Evolutionary conservation across 805 yeast species (phyloP).

Genomic region (Cyberlindnera sargentensis): DNA sequence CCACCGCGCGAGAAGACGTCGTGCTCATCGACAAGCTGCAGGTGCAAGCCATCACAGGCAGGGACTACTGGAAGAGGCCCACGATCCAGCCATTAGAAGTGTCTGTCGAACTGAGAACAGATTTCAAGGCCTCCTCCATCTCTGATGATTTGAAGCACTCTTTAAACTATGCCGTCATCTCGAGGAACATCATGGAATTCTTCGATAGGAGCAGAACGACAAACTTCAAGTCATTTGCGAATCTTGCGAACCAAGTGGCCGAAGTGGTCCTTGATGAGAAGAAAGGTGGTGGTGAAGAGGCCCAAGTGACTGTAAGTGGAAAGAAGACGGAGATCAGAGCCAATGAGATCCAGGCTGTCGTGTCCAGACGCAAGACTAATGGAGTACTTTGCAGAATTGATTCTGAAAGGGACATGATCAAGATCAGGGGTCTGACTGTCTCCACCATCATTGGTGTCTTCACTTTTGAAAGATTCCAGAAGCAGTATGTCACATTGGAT

Average conservation of each 20-base stretch:
- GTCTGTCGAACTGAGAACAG: constrained; percentile 54
- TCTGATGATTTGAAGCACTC: constrained; percentile 79
- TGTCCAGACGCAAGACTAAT: constrained; percentile 26
- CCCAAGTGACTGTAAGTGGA: constrained; percentile 34
- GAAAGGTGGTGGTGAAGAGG: constrained; percentile 42
- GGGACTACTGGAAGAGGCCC: constrained; percentile 68
- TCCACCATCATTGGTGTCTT: constrained; percentile 89
- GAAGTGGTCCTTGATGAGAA: constrained; percentile 36
- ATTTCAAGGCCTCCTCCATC: constrained; percentile 65
- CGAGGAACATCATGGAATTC: constrained; percentile 51
- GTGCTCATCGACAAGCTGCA: constrained; percentile 37
- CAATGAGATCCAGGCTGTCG: constrained; percentile 35
- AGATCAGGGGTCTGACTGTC: constrained; percentile 46
- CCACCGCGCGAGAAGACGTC: constrained; percentile 7
- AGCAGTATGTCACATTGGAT: constrained; percentile 67
- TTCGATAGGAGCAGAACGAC: constrained; percentile 36
- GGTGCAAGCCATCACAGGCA: constrained; percentile 58
- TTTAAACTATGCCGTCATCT: constrained; percentile 81
- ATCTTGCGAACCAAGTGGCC: constrained; percentile 41
- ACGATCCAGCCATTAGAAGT: constrained; percentile 60
- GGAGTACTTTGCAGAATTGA: constrained; percentile 10
- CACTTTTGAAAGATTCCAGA: constrained; percentile 77
- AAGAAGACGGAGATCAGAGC: constrained; percentile 57
- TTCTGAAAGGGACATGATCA: constrained; percentile 18
- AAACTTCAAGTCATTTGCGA: constrained; percentile 29